Base-by-base conservation (phyloP, 305 asterid species). In the Andrographis paniculata region DNA sequence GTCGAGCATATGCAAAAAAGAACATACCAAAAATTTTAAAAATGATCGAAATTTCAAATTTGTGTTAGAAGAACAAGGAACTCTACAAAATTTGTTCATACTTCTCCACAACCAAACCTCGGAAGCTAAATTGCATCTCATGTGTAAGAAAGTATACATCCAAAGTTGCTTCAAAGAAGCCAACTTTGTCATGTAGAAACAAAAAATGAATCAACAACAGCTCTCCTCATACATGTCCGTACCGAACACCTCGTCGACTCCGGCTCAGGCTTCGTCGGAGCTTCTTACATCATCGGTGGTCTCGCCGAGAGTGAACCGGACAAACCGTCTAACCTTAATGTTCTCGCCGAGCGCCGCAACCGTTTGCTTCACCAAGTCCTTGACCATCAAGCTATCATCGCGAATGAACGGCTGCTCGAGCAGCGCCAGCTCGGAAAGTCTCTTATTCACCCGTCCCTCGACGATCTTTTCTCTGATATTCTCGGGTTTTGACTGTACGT, bases 311-410 rank as follows among this genome's bases (percentile, higher is more conserved):
- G 94, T 86, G 62, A 83, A 91, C n/a, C 92, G 77, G 55, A 76
- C 67, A 17, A 91, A 80, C 66, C 95, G 75, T 62, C 96, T 74
- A 15, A 86, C 92, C 41, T 91, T 91, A 28, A 91, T 73, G 74
- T 91, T 91, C 74, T 91, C 99, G 60, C 96, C 99, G 11, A 86
- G 69, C 10, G 77, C 68, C 11, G 96, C 96, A 44, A 91, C 87
- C 14, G 93, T 91, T 69, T 82, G 96, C 82, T 83, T 91, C 21
- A 91, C 88, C 78, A 83, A 61, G 38, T 86, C 98, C 66, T 83
- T 91, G 65, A 91, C 93, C 43, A 78, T 60, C 51, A 86, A 17
- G 18, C 71, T 46, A 46, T 86, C 96, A 38, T 83, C 63, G 42
- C 75, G 86, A 22, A 91, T 82, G 68, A 78, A 91, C 14, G 84